Conservation (phyloP, 2,329 filamentous ascomycete species). For the Phialocephala sp. region DNA sequence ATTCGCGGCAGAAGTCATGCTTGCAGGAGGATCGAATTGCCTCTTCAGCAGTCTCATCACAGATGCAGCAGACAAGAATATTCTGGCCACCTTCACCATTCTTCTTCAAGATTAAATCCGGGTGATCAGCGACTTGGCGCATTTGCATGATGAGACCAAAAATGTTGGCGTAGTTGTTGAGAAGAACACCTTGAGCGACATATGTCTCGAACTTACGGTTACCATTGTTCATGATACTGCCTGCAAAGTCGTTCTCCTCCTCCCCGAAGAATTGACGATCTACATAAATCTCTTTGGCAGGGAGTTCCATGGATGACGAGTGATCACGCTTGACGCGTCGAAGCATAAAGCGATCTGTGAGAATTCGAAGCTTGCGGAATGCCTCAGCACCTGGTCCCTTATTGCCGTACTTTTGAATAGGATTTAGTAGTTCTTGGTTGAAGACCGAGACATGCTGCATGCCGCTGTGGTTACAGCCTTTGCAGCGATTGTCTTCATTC, state of each 20-base stretch:
- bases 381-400: conserved; percentile 68
- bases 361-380: conserved; percentile 80
- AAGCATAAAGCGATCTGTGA: conserved; percentile 95
- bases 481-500: conserved; percentile 73
- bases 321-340: conserved; percentile 93
- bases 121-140: conserved; percentile 96
- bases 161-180: conserved; percentile 99
- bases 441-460: conserved; percentile 76
- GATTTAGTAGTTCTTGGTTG: conserved; percentile 93
- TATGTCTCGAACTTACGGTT: conserved; percentile 93
- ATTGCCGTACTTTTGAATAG: conserved; percentile 70
- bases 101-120: conserved; percentile 91
- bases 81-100: conserved; percentile 86
- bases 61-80: conserved; percentile 89
- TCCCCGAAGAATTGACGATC: conserved; percentile 97
- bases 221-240: conserved; percentile 92
- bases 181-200: conserved; percentile 88
- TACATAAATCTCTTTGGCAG: conserved; percentile 90
- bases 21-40: conserved; percentile 90
- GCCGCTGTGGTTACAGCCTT: conserved; percentile 63
- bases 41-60: conserved; percentile 94
- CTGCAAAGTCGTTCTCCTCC: conserved; percentile 93
- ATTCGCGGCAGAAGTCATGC: conserved; percentile 88
- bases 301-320: conserved; percentile 93
- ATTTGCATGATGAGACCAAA: conserved; percentile 99